Evolutionary conservation across 441 rosid genomes (phyloP).

Genomic region (Aleurites moluccanus): DNA sequence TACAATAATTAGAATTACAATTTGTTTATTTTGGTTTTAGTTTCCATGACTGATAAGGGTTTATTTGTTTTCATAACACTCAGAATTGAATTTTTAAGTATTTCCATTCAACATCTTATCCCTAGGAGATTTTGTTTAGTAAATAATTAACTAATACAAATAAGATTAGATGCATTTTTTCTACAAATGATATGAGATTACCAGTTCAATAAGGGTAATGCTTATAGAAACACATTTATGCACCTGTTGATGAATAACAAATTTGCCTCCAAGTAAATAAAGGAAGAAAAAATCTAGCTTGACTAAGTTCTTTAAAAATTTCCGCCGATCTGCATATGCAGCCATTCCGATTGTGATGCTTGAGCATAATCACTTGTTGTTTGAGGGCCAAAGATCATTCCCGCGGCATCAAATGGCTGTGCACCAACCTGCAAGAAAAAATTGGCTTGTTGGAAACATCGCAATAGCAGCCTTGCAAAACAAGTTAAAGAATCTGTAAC

Average conservation of each 20-base stretch:
- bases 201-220: constrained; percentile 17
- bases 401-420: constrained; percentile 55
- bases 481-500: background rate
- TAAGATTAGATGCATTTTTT: constrained; percentile 30
- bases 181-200: constrained; percentile 31
- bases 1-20: too few relatives aligned
- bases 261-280: constrained; percentile 12
- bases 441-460: constrained; percentile 15
- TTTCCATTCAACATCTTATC: constrained; percentile 7
- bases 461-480: background rate
- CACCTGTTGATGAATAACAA: constrained; percentile 14
- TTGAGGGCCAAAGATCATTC: constrained; percentile 63
- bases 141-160: constrained; percentile 22
- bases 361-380: constrained; percentile 54
- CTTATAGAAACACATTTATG: constrained; percentile 11
- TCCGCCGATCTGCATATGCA: constrained; percentile 82
- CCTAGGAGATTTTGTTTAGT: constrained; percentile 11
- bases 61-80: background rate
- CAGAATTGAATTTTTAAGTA: background rate
- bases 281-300: constrained; percentile 17
- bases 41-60: background rate
- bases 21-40: background rate
- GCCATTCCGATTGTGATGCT: constrained; percentile 66
- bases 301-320: constrained; percentile 47
- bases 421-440: constrained; percentile 44